Evolutionary conservation across 208 protist genomes (phyloP), one percentile per base, ranked within the genome.

Genomic region (Leishmania martiniquensis): DNA sequence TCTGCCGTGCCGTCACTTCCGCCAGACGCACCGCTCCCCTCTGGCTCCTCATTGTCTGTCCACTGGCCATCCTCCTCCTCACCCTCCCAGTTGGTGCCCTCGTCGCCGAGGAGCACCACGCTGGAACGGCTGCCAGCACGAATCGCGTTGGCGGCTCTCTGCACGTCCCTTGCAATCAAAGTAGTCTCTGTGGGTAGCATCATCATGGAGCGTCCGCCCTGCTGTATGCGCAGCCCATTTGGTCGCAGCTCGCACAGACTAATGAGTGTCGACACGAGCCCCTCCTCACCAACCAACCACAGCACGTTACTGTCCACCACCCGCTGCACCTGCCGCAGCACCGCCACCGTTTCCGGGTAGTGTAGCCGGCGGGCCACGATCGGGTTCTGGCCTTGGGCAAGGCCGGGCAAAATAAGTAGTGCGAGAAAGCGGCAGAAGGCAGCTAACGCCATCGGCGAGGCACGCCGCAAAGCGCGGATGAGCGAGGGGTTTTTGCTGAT

Each of bases 291-390:
- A n/a, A 91, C 82, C 32, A 97, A 75, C 89, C 89, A 95, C 29
- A 94, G 85, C 67, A 93, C 90, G 74, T 97, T 97, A 81, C 90
- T 94, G 76, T 94, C 93, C 55, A 97, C 81, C 2, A 97, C 85
- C 3, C 90, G 88, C 83, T 97, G 90, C 75, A 93, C 85, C 52
- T 87, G 88, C 42, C 86, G 80, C 57, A 93, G 85, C 49, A 89
- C 85, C 22, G 82, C 57, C 34, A 95, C 70, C 29, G 70, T 81
- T 65, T 97, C 89, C 15, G 86, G 89, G 71, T 89, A 88, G n/a
- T 84, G 80, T 66, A 91, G 72, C 29, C 78, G 85, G 13, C 86
- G 86, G 29, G 81, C 75, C 32, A 85, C 49, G n/a, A 85, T 84
- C 17, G 84, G 76, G 67, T 82, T 82, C 42, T 88, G 84, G 65